These are phyloP conservation scores for Botrytis galanthina DNA, from an alignment of 2,329 filamentous ascomycete genomes.

Conservation along the genomic window DNA sequence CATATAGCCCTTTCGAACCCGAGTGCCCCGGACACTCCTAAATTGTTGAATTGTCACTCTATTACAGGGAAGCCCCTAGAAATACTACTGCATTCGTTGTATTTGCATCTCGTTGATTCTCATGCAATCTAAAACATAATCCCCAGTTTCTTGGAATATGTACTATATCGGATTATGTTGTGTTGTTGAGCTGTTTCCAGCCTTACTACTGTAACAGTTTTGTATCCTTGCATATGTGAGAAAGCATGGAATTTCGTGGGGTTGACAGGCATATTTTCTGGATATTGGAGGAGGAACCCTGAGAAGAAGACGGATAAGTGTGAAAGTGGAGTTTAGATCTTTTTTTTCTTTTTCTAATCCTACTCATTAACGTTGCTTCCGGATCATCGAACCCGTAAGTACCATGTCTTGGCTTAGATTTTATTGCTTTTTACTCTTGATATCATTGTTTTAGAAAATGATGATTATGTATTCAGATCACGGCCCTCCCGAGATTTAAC, in stretches of 20 bases:
- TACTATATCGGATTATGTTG: slow-evolving; percentile 10
- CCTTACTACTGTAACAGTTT: slow-evolving; percentile 16
- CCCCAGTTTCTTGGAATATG: slow-evolving; percentile 11
- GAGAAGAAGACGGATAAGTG: neutral
- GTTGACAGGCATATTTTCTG: neutral
- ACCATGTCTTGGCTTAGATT: slow-evolving; percentile 6
- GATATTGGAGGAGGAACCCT: neutral
- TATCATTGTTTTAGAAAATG: neutral
- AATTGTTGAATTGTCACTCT: slow-evolving; percentile 7
- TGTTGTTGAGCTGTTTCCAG: slow-evolving; percentile 20
- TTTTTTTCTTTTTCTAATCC: slow-evolving; percentile 1
- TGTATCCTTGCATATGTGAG: slow-evolving; percentile 15
- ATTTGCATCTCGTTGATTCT: slow-evolving; percentile 5
- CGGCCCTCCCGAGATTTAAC: neutral
- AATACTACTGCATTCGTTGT: slow-evolving; percentile 13
- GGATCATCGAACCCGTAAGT: slow-evolving; percentile 2
- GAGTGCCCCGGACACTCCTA: slow-evolving; percentile 18
- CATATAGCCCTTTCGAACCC: slow-evolving; percentile 5
- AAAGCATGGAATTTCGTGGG: slow-evolving; percentile 19
- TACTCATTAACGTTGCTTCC: neutral
- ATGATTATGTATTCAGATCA: neutral
- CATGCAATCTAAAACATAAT: slow-evolving; percentile 3
- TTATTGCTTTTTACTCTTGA: slow-evolving; percentile 11
- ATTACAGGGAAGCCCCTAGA: neutral
- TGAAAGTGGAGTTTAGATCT: slow-evolving; percentile 8